Percentiles rank a stretch among this genome's conserved stretches.
These are phyloP conservation scores for Helichrysum umbraculigerum DNA, from an alignment of 129 eudicot genomes.

Conservation along the genomic window DNA sequence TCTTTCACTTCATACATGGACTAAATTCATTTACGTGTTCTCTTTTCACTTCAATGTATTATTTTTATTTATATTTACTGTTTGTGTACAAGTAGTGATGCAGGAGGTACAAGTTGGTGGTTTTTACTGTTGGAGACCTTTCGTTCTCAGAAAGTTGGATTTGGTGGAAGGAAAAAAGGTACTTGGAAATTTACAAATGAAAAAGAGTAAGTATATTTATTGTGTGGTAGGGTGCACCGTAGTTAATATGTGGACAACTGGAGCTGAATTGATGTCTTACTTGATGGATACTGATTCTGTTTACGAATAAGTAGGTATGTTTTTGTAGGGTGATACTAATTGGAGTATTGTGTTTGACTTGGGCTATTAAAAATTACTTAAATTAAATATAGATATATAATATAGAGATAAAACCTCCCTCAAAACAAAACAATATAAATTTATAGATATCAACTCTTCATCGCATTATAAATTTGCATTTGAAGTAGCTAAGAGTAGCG, in stretches of 20 bases:
- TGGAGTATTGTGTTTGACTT: background rate
- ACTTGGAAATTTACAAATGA: slow-evolving; percentile 19
- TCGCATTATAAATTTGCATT: too few species aligned
- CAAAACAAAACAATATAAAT: background rate
- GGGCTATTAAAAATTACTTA: too few species aligned
- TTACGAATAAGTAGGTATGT: background rate
- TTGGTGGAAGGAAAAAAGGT: slow-evolving; percentile 15
- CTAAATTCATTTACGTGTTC: slow-evolving; percentile 53
- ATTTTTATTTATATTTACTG: background rate
- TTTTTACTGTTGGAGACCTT: slow-evolving; percentile 41
- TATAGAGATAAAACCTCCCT: background rate
- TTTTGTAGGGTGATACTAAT: background rate
- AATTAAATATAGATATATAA: too few species aligned
- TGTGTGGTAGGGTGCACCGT: slow-evolving; percentile 24
- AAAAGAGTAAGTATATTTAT: slow-evolving; percentile 21
- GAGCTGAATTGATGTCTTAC: slow-evolving; percentile 14
- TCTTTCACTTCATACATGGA: slow-evolving; percentile 48
- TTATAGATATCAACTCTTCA: too few species aligned
- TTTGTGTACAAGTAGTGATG: slow-evolving; percentile 18
- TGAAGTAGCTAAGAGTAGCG: too few species aligned
- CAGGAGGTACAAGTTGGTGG: slow-evolving; percentile 13
- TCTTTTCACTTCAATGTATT: background rate
- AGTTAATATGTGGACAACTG: slow-evolving; percentile 18
- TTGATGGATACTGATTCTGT: slow-evolving; percentile 16
- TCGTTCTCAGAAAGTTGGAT: slow-evolving; percentile 44